These are phyloP conservation scores for Backusella circina DNA, from an alignment of 192 early-diverging fungal genomes.

Conservation along the genomic window DNA sequence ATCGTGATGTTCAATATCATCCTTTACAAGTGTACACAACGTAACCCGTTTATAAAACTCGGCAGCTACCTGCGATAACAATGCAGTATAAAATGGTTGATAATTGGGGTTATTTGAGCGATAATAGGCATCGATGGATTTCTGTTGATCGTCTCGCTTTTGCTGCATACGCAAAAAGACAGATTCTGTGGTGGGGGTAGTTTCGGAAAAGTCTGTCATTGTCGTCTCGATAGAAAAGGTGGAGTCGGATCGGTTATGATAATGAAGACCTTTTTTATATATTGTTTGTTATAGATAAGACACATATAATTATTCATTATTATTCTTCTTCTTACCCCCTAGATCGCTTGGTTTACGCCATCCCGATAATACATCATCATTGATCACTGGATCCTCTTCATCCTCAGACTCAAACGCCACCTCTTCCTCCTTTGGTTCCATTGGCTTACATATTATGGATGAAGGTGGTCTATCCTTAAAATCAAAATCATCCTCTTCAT, in stretches of 20 bases:
- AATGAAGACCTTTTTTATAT: neutral
- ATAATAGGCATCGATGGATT: conserved; percentile 18
- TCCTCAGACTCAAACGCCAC: neutral
- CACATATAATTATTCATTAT: no score
- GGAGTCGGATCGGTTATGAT: neutral
- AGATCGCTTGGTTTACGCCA: neutral
- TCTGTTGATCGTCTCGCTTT: conserved; percentile 19
- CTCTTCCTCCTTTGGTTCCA: neutral
- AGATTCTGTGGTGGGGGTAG: neutral
- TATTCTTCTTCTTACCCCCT: neutral
- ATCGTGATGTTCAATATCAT: conserved; percentile 77
- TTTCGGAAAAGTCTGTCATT: neutral
- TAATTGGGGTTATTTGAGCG: neutral
- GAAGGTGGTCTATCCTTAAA: conserved; percentile 30
- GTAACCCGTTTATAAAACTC: conserved; percentile 59
- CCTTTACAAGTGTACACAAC: conserved; percentile 61
- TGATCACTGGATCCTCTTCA: neutral
- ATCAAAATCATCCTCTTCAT: conserved; percentile 28
- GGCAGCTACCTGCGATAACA: conserved; percentile 67
- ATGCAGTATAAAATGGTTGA: conserved; percentile 57
- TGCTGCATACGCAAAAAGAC: conserved; percentile 15
- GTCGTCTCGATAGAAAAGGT: neutral
- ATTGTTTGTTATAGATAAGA: neutral
- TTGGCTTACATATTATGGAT: conserved; percentile 6
- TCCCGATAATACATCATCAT: neutral